Conservation (phyloP, 2,329 filamentous ascomycete genomes). For the Esteya vermicola region DNA sequence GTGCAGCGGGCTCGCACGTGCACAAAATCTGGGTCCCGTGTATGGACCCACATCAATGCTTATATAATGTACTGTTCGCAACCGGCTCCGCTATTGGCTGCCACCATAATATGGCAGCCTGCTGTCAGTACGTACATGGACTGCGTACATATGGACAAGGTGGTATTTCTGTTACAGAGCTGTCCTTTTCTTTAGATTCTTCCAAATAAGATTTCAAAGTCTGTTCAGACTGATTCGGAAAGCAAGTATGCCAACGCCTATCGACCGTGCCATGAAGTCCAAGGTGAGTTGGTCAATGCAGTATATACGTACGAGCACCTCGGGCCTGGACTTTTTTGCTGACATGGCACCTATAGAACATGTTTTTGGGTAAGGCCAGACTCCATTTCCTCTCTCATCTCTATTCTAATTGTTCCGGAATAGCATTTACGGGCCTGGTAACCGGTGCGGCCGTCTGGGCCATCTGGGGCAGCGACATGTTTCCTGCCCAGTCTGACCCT, state of each 20-base stretch:
- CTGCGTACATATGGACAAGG: too few species aligned
- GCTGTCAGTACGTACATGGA: neutral
- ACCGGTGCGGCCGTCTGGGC: conserved; percentile 70
- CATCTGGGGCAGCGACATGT: conserved; percentile 77
- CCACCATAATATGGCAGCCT: neutral
- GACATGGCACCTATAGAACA: conserved; percentile 33
- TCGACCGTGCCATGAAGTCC: conserved; percentile 56
- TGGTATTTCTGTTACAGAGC: too few species aligned
- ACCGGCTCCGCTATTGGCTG: neutral
- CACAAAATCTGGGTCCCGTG: neutral
- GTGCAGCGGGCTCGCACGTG: conserved; percentile 11
- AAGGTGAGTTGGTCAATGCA: conserved; percentile 40
- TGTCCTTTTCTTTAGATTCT: too few species aligned
- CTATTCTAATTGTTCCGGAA: neutral
- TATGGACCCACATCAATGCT: conserved; percentile 1
- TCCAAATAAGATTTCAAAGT: too few species aligned
- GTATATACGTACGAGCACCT: too few species aligned
- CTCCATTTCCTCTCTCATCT: neutral
- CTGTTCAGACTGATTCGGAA: neutral
- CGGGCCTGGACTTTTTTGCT: conserved; percentile 2
- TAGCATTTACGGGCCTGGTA: conserved; percentile 69
- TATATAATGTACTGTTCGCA: neutral
- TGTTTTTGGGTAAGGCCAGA: conserved; percentile 45
- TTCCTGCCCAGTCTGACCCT: conserved; percentile 63
- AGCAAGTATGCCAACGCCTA: conserved; percentile 46